Evolutionary conservation across 2,329 filamentous ascomycete genomes (phyloP).

Genomic region (Alternaria brassicae): DNA sequence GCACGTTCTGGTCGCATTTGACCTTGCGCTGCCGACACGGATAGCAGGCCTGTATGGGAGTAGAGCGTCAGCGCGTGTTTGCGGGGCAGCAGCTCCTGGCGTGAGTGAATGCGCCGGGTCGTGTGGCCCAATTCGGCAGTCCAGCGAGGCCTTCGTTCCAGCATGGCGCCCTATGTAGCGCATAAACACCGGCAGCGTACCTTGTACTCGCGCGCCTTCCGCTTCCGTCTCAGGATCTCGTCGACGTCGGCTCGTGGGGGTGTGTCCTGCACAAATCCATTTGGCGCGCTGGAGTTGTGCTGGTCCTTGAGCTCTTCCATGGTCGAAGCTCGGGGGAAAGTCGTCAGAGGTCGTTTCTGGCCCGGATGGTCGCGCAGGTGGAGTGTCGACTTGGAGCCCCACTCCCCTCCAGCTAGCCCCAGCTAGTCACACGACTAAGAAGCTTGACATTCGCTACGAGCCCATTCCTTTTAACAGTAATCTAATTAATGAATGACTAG

Average conservation of each 20-base stretch:
- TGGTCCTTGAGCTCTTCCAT: slow-evolving; percentile 42
- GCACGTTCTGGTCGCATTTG: slow-evolving; percentile 57
- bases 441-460: slow-evolving; percentile 9
- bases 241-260: slow-evolving; percentile 57
- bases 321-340: slow-evolving; percentile 27
- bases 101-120: slow-evolving; percentile 19
- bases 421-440: slow-evolving; percentile 24
- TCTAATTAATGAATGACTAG: neutral
- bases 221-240: slow-evolving; percentile 58
- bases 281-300: slow-evolving; percentile 32
- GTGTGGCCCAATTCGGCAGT: slow-evolving; percentile 26
- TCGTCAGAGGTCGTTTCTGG: slow-evolving; percentile 24
- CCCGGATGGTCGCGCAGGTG: slow-evolving; percentile 25
- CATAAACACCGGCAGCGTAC: slow-evolving; percentile 31
- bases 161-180: neutral
- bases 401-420: slow-evolving; percentile 12
- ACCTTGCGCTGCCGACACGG: slow-evolving; percentile 57
- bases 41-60: slow-evolving; percentile 53
- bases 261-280: slow-evolving; percentile 39
- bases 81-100: slow-evolving; percentile 21
- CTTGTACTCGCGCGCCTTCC: slow-evolving; percentile 61
- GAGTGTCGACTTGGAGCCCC: slow-evolving; percentile 22
- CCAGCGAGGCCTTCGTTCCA: slow-evolving; percentile 6
- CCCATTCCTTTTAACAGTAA: no score
- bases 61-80: slow-evolving; percentile 26